Base-by-base conservation (phyloP, 1,284 basidiomycete genomes). In the Quambalaria eucalypti region DNA sequence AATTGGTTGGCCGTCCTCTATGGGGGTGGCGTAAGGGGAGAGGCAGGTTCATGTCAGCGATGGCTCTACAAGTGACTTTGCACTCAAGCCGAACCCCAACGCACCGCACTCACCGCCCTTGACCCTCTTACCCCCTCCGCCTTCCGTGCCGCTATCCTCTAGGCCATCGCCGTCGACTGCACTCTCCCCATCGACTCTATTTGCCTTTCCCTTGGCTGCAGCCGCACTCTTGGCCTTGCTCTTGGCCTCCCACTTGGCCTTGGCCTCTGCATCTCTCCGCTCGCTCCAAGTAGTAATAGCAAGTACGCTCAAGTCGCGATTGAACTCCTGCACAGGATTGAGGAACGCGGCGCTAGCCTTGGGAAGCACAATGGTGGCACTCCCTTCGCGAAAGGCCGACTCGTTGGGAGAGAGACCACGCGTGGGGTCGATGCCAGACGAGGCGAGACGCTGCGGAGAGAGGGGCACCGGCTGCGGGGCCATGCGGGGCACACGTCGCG, bases 261-360 rank as follows among this genome's bases (percentile, higher is more conserved):
- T 81, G 76, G 86, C 86, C 59, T 81, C 79, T 62, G 78, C 81
- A 72, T 90, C 84, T 60, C 85, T 69, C 42, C 85, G 80, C 65
- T 91, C 85, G 58, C 85, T 84, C 89, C 90, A 95, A 1, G 85
- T 82, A 16, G 83, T 81, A 59, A 98, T 97, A 60, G 86, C 87
- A 6, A 91, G 87, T 31, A 95, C 86, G 62, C 87, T 90, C 52
- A 91, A 77, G 77, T 98, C 93, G 42, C 95, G 82, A 78, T 99
- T 99, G 81, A 96, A 99, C 77, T 99, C 90, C 72, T 99, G 93
- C 6, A 97, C 88, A 1, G 95, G 93, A 74, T 99, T 99, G 57
- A 98, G 79, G 78, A 99, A 99, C n/a, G 77, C 78, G 10, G 74
- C 71, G 39, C 71, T 67, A 25, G 66, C 67, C 3, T 66, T 66